A percentile compares a stretch with the other conserved stretches of the same genome.
Evolutionary conservation across 2,329 filamentous ascomycete species (phyloP).

Genomic region (Fusarium drepaniforme): DNA sequence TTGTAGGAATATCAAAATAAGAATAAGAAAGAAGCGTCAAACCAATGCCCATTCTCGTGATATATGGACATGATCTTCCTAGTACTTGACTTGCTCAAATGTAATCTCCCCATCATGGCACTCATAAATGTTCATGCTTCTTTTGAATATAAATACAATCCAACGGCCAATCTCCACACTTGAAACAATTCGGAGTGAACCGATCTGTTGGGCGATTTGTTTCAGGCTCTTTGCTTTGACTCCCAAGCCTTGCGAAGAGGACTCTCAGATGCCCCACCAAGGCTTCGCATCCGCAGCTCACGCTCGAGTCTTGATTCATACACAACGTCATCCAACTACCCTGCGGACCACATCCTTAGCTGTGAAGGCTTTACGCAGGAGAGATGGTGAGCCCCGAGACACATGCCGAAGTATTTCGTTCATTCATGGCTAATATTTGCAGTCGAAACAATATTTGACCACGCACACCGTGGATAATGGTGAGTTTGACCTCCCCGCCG

Average conservation of each 20-base stretch:
- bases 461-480: conserved; percentile 91
- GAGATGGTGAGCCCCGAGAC: conserved; percentile 43
- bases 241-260: conserved; percentile 23
- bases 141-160: neutral
- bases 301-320: conserved; percentile 38
- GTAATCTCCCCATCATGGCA: neutral
- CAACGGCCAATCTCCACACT: neutral
- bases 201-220: neutral
- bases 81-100: neutral
- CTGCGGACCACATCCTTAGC: conserved; percentile 6
- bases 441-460: conserved; percentile 99
- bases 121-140: neutral
- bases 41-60: neutral
- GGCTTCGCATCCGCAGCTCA: conserved; percentile 25
- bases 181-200: neutral
- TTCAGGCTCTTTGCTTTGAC: neutral
- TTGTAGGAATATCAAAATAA: conserved; percentile 46
- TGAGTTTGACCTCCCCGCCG: conserved; percentile 58
- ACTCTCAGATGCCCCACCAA: conserved; percentile 37
- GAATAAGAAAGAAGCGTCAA: conserved; percentile 12
- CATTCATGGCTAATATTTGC: conserved; percentile 15
- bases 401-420: neutral
- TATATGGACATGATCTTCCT: neutral
- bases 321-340: conserved; percentile 41
- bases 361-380: conserved; percentile 2